Percentiles rank a stretch among this genome's conserved stretches.
These are phyloP conservation scores for Eucalyptus tenuipes DNA, from an alignment of 345 rosid species.

Conservation along the genomic window DNA sequence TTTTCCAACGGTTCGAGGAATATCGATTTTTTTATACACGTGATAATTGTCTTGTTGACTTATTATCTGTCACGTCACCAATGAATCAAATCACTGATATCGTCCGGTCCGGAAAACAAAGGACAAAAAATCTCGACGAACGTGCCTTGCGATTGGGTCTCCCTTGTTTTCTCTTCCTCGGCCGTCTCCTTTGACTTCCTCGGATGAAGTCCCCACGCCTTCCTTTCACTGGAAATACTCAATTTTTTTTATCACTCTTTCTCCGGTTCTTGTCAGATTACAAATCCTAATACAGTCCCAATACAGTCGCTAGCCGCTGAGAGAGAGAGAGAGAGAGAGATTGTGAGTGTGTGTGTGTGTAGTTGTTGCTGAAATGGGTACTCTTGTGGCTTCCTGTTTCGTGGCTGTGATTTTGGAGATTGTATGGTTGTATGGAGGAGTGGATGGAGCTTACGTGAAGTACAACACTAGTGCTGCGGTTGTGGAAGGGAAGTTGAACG, in stretches of 20 bases:
- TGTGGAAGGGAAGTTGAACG: constrained; percentile 58
- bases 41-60: background rate
- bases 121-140: background rate
- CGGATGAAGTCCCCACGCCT: background rate
- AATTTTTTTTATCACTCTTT: background rate
- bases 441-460: constrained; percentile 25
- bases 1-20: background rate
- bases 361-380: background rate
- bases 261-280: background rate
- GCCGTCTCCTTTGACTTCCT: too few relatives aligned
- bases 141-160: background rate
- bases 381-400: background rate
- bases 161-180: background rate
- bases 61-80: background rate
- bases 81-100: background rate
- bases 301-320: background rate
- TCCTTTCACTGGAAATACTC: background rate
- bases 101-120: background rate
- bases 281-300: background rate
- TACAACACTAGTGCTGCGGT: constrained; percentile 45
- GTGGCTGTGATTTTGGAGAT: constrained; percentile 1
- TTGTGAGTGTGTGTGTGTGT: background rate
- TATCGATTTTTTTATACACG: background rate
- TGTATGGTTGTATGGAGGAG: constrained; percentile 4
- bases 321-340: background rate